phyloP scores from a whole-genome alignment of 441 rosid genomes.

The Aleurites moluccanus region DNA sequence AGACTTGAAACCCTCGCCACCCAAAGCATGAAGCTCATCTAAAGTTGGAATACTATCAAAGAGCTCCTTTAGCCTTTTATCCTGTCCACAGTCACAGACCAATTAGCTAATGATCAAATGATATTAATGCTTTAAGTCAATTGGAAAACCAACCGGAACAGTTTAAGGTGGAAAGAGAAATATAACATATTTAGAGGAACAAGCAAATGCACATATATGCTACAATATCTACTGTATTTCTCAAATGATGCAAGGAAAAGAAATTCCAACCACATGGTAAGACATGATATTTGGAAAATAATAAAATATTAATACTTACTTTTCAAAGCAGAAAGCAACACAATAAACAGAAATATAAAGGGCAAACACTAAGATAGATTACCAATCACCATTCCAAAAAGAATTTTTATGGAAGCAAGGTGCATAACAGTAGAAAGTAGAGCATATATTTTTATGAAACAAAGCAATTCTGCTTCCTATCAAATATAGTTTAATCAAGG shows the following conservation, averaged over 20 bases:
- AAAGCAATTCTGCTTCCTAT: neutral
- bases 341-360: neutral
- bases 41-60: conserved; percentile 77
- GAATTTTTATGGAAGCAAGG: neutral
- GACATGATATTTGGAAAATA: neutral
- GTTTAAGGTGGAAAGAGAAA: neutral
- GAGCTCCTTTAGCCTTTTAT: conserved; percentile 77
- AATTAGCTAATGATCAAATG: conserved; percentile 16
- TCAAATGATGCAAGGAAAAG: neutral
- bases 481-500: neutral
- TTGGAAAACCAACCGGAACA: neutral
- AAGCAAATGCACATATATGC: neutral
- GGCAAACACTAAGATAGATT: neutral
- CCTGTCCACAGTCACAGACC: conserved; percentile 44
- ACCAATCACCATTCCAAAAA: no score
- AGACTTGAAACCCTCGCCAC: conserved; percentile 72
- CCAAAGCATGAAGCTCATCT: conserved; percentile 86
- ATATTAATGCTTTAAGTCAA: neutral
- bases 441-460: neutral
- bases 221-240: neutral
- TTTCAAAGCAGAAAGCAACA: neutral
- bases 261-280: neutral
- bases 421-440: neutral
- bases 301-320: neutral
- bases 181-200: conserved; percentile 1